Conservation (phyloP, 768 basidiomycete genomes). For the Boletus rubescentipes region DNA sequence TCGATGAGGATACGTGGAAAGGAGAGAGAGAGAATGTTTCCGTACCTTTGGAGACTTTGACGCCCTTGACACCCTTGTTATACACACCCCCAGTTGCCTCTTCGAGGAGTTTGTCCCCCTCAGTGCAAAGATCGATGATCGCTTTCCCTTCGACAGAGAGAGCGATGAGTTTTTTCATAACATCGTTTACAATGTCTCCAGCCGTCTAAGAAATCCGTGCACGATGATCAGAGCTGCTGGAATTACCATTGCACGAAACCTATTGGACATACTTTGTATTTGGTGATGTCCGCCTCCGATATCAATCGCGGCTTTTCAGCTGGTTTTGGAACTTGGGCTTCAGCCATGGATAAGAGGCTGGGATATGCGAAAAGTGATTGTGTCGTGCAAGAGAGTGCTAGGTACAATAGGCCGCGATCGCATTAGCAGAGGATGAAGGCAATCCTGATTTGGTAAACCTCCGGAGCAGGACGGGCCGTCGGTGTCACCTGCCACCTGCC, state of each 20-base stretch:
- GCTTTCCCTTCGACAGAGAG: slow-evolving; percentile 79
- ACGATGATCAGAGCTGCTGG: slow-evolving; percentile 7
- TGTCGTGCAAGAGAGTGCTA: slow-evolving; percentile 5
- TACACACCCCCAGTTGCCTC: slow-evolving; percentile 81
- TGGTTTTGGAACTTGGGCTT: slow-evolving; percentile 45
- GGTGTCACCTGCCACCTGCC: not conserved
- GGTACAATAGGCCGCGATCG: slow-evolving; percentile 3
- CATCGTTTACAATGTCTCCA: slow-evolving; percentile 84
- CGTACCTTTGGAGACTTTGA: slow-evolving; percentile 84
- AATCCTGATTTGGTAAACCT: slow-evolving; percentile 28
- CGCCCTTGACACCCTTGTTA: slow-evolving; percentile 88
- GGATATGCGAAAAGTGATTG: slow-evolving; percentile 1
- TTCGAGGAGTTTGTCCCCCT: slow-evolving; percentile 93
- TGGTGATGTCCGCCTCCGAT: slow-evolving; percentile 74
- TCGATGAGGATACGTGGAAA: slow-evolving; percentile 5
- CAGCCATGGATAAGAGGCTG: slow-evolving; percentile 50
- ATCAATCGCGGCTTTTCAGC: slow-evolving; percentile 56
- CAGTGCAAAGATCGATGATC: slow-evolving; percentile 84
- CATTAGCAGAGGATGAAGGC: slow-evolving; percentile 2
- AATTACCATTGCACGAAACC: slow-evolving; percentile 16
- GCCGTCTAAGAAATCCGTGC: slow-evolving; percentile 56
- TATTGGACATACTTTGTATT: slow-evolving; percentile 68
- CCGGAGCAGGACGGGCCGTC: not conserved
- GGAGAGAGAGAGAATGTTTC: not conserved
- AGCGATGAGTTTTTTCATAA: slow-evolving; percentile 81